A percentile compares a stretch with the other conserved stretches of the same genome.
phyloP scores from a whole-genome alignment of 108 stramenopile genomes.

The Epithemia pelagica region DNA sequence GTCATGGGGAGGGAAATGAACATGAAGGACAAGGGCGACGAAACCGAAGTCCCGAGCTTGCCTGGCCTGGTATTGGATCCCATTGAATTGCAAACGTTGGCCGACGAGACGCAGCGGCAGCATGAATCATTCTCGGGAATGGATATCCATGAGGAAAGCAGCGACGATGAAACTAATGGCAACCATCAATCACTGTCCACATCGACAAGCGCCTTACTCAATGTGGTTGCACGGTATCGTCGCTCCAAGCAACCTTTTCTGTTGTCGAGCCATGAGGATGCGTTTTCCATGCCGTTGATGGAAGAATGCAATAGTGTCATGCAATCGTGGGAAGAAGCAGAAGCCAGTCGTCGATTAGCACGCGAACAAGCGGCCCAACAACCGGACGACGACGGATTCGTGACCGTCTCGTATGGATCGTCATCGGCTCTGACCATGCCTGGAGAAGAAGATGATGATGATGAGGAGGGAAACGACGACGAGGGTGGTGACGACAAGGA shows the following conservation, averaged over 20 bases:
- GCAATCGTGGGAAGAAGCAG: conserved; percentile 61
- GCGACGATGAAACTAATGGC: background rate
- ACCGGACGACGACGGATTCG: conserved; percentile 84
- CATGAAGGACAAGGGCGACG: conserved; percentile 12
- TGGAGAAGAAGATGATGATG: background rate
- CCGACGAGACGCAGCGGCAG: conserved; percentile 28
- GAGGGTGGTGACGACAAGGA: conserved; percentile 44
- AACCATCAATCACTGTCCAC: background rate
- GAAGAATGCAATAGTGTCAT: conserved; percentile 71
- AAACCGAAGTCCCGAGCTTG: conserved; percentile 9
- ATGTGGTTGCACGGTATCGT: conserved; percentile 33
- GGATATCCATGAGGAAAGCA: conserved; percentile 4
- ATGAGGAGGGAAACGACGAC: conserved; percentile 32
- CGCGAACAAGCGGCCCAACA: conserved; percentile 27
- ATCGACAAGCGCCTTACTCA: conserved; percentile 29
- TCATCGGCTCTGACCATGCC: background rate
- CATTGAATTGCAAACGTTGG: conserved; percentile 45
- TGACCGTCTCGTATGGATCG: conserved; percentile 59
- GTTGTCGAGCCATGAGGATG: background rate
- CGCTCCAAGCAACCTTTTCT: background rate
- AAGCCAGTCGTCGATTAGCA: conserved; percentile 36
- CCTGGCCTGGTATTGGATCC: conserved; percentile 29
- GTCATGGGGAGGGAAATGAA: too few relatives aligned
- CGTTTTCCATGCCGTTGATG: conserved; percentile 29
- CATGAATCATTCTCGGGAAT: conserved; percentile 3